phyloP scores from a whole-genome alignment of 1,284 basidiomycete species.

The Cryptococcus depauperatus region DNA sequence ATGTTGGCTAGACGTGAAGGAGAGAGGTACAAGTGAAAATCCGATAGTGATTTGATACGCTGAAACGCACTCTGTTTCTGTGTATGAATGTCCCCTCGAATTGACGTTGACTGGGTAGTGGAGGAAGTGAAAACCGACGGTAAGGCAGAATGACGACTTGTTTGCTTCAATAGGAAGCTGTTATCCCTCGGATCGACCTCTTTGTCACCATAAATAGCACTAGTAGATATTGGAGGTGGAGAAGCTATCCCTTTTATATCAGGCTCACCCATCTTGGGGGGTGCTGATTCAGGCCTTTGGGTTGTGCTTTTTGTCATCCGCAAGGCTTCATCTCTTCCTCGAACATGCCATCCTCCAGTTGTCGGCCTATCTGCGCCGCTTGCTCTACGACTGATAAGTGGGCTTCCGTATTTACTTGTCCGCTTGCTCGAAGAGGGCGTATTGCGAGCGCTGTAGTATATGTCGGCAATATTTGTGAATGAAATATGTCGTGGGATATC shows the following conservation, averaged over 20 bases:
- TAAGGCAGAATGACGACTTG: not conserved
- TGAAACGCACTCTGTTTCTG: conserved; percentile 13
- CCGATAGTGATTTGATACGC: conserved; percentile 35
- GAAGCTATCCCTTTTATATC: not conserved
- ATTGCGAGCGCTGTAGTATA: conserved; percentile 37
- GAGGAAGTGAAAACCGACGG: not conserved
- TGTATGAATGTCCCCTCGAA: not conserved
- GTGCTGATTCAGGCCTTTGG: not conserved
- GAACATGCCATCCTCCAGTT: not conserved
- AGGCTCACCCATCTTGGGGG: not conserved
- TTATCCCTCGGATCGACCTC: no score
- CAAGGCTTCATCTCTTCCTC: conserved; percentile 6
- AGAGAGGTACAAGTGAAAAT: conserved; percentile 44
- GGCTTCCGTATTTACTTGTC: no score
- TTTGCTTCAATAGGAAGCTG: no score
- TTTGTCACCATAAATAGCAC: not conserved
- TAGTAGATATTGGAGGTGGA: not conserved
- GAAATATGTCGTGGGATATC: conserved; percentile 11
- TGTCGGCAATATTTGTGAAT: conserved; percentile 39
- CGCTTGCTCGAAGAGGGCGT: conserved; percentile 18
- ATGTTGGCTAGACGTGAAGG: conserved; percentile 39
- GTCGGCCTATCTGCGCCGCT: conserved; percentile 2
- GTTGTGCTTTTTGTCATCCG: conserved; percentile 13
- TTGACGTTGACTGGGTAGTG: not conserved
- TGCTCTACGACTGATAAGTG: conserved; percentile 8